Conservation (phyloP, 148 eudicot genomes). For the Vaccinium macrocarpon region DNA sequence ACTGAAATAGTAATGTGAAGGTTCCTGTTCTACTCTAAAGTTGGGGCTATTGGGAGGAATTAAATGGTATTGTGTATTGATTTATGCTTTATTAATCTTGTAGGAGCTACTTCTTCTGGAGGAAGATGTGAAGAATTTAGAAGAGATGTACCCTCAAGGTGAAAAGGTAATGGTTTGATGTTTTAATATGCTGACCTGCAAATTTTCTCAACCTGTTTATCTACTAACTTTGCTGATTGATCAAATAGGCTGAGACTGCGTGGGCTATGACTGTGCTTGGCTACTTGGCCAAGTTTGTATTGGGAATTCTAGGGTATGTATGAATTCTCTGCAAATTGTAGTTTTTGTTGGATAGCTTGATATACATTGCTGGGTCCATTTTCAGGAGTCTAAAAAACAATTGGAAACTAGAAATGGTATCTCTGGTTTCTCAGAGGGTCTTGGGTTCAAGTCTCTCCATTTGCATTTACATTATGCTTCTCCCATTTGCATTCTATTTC, state of each 20-base stretch:
- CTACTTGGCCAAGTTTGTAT: conserved; percentile 83
- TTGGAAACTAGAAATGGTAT: not conserved
- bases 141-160: conserved; percentile 99
- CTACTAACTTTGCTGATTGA: conserved; percentile 14
- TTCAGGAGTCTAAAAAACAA: not conserved
- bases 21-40: not conserved
- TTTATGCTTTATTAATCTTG: conserved; percentile 25
- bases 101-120: conserved; percentile 91
- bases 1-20: not conserved
- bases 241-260: conserved; percentile 83
- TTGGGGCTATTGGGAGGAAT: not conserved
- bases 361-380: not conserved
- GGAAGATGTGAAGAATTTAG: conserved; percentile 91
- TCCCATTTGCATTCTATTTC: not conserved
- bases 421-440: not conserved
- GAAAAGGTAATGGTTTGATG: conserved; percentile 64
- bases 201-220: not conserved
- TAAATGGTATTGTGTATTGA: not conserved
- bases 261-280: conserved; percentile 99
- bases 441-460: not conserved
- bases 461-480: not conserved
- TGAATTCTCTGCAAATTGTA: not conserved
- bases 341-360: not conserved
- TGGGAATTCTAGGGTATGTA: conserved; percentile 86
- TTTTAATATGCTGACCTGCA: conserved; percentile 14